phyloP scores from a whole-genome alignment of 192 early-diverging fungal genomes.

The Podila epigama region DNA sequence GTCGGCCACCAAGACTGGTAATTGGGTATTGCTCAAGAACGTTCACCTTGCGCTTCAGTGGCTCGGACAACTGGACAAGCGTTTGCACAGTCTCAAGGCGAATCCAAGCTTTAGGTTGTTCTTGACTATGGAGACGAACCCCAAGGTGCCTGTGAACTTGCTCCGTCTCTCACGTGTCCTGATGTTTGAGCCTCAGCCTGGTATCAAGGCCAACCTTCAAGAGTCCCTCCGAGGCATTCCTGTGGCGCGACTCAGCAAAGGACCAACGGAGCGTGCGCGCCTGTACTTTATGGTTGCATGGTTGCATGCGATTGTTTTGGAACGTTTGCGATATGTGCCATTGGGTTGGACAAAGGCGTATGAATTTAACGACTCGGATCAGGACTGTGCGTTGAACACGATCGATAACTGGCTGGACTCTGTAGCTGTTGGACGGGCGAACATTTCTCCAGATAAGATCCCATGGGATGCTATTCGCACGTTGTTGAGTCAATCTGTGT shows the following conservation, averaged over 20 bases:
- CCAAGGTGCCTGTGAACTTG: conserved; percentile 93
- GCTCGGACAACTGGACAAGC: conserved; percentile 96
- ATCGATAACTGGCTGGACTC: conserved; percentile 94
- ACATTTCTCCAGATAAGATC: conserved; percentile 93
- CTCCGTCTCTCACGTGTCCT: conserved; percentile 89
- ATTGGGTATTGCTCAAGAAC: conserved; percentile 98
- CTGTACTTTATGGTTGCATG: conserved; percentile 96
- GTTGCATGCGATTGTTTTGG: conserved; percentile 94
- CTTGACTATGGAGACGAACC: conserved; percentile 97
- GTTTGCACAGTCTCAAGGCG: conserved; percentile 85
- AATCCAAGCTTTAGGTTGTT: conserved; percentile 91
- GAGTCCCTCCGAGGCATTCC: conserved; percentile 81
- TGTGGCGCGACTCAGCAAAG: conserved; percentile 58
- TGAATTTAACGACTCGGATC: conserved; percentile 99
- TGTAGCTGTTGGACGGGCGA: conserved; percentile 79
- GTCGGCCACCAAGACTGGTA: conserved; percentile 79
- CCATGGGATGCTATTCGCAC: conserved; percentile 95
- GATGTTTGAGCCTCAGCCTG: conserved; percentile 96
- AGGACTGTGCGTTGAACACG: conserved; percentile 87
- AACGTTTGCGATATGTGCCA: conserved; percentile 96
- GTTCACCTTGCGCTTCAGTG: conserved; percentile 96
- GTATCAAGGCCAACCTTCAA: conserved; percentile 91
- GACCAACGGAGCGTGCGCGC: conserved; percentile 86
- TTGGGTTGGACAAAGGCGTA: conserved; percentile 98
- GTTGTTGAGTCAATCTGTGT: conserved; percentile 88